Percentiles rank a stretch among this genome's conserved stretches.
Evolutionary conservation across 805 yeast species (phyloP).

Genomic region (Clavispora vitiphila): DNA sequence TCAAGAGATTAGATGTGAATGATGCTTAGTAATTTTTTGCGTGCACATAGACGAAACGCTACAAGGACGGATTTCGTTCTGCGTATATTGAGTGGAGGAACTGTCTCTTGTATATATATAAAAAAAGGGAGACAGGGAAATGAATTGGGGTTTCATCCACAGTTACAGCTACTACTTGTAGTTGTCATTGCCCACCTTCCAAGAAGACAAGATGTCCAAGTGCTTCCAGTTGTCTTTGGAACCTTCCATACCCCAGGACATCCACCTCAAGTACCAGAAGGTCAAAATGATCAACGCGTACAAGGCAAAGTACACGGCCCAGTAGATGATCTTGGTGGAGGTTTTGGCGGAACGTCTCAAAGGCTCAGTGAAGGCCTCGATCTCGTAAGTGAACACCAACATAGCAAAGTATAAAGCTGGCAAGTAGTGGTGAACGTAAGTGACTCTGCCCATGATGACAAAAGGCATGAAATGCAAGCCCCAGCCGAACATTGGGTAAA

Average conservation of each 20-base stretch:
- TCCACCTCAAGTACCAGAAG: constrained; percentile 58
- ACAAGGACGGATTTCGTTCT: neutral
- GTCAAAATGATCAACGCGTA: constrained; percentile 50
- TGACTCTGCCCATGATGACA: constrained; percentile 90
- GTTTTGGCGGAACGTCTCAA: constrained; percentile 10
- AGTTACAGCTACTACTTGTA: constrained; percentile 14
- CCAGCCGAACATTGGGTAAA: constrained; percentile 90
- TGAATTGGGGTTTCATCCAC: neutral
- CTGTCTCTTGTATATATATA: neutral
- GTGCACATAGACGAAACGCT: neutral
- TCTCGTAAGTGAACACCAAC: constrained; percentile 59
- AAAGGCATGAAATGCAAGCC: constrained; percentile 83
- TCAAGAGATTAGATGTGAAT: neutral
- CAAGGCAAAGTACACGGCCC: constrained; percentile 38
- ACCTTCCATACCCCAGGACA: constrained; percentile 77
- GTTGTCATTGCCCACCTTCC: constrained; percentile 40
- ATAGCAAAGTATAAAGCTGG: constrained; percentile 96
- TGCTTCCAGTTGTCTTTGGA: constrained; percentile 35
- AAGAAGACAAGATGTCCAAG: constrained; percentile 34
- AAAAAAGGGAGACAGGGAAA: no score
- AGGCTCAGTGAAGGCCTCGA: constrained; percentile 41
- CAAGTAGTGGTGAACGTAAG: constrained; percentile 92
- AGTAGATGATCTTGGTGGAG: constrained; percentile 6
- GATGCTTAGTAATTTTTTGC: constrained; percentile 1
- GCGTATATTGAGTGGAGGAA: neutral